phyloP scores from a whole-genome alignment of 1,284 basidiomycete species.

The Tausonia pullulans region DNA sequence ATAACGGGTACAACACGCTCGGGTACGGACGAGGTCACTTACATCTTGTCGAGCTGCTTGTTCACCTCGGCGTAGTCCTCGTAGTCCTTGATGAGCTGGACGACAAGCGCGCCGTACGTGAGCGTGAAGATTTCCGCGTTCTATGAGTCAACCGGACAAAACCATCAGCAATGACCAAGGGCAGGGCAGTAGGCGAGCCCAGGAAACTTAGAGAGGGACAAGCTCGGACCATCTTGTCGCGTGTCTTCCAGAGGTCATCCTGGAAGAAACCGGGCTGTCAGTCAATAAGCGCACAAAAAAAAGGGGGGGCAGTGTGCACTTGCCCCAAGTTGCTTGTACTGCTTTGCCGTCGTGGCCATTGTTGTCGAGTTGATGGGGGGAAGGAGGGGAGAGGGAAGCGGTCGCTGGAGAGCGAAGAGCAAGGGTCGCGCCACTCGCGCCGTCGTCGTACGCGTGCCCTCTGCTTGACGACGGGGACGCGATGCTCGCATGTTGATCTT shows the following conservation, averaged over 20 bases:
- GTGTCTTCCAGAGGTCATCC: slow-evolving; percentile 82
- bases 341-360: slow-evolving; percentile 9
- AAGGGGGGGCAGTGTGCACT: not conserved
- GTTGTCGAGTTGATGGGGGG: too few species aligned
- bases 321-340: slow-evolving; percentile 17
- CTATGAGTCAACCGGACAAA: slow-evolving; percentile 35
- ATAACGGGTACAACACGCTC: too few species aligned
- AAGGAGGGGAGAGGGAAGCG: too few species aligned
- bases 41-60: slow-evolving; percentile 53
- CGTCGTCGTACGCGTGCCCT: too few species aligned
- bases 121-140: slow-evolving; percentile 95
- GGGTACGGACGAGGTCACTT: slow-evolving; percentile 18
- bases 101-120: slow-evolving; percentile 94
- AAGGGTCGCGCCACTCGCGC: too few species aligned
- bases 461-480: too few species aligned
- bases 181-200: not conserved
- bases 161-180: not conserved
- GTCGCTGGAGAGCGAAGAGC: too few species aligned
- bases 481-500: too few species aligned
- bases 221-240: slow-evolving; percentile 72
- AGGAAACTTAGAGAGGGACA: not conserved
- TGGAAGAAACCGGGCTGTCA: slow-evolving; percentile 10
- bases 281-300: not conserved
- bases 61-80: slow-evolving; percentile 85
- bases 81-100: slow-evolving; percentile 97